Evolutionary conservation across 805 yeast species (phyloP).

Genomic region (Metschnikowia picachoensis): DNA sequence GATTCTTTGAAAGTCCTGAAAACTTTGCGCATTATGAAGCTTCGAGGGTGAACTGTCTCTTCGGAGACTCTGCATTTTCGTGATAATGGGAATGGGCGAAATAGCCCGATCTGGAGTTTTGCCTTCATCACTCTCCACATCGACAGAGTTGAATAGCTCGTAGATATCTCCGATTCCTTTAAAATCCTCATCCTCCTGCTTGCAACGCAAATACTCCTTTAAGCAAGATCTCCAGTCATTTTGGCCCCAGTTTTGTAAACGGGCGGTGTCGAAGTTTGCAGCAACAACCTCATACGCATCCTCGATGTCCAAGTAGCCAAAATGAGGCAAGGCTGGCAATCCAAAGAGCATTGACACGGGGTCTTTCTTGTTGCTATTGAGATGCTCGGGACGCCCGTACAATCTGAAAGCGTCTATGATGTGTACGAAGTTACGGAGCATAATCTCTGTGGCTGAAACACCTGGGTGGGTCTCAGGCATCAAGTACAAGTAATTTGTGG

Average conservation of each 20-base stretch:
- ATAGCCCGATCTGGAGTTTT: conserved; percentile 5
- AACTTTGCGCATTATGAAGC: conserved; percentile 3
- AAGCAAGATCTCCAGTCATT: conserved; percentile 27
- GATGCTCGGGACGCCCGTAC: conserved; percentile 71
- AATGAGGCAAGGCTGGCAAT: conserved; percentile 68
- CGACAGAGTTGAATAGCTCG: conserved; percentile 28
- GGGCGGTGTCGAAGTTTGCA: conserved; percentile 17
- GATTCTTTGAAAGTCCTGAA: neutral
- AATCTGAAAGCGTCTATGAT: conserved; percentile 65
- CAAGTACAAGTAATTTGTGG: conserved; percentile 50
- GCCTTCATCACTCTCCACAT: conserved; percentile 6
- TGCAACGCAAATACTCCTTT: conserved; percentile 19
- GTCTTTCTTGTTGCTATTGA: conserved; percentile 71
- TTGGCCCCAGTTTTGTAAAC: conserved; percentile 25
- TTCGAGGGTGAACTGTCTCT: neutral
- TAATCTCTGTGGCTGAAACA: conserved; percentile 67
- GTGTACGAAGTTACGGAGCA: conserved; percentile 67
- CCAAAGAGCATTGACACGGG: conserved; percentile 65
- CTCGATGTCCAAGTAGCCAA: conserved; percentile 46
- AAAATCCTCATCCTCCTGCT: conserved; percentile 20
- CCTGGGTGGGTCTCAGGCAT: conserved; percentile 74
- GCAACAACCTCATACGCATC: conserved; percentile 24
- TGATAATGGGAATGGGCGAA: conserved; percentile 3
- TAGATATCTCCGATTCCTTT: conserved; percentile 36
- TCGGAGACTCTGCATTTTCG: conserved; percentile 3